Evolutionary conservation across 2,329 filamentous ascomycete genomes (phyloP), one percentile per base, ranked within the genome.

Genomic region (Calonectria honghensis): DNA sequence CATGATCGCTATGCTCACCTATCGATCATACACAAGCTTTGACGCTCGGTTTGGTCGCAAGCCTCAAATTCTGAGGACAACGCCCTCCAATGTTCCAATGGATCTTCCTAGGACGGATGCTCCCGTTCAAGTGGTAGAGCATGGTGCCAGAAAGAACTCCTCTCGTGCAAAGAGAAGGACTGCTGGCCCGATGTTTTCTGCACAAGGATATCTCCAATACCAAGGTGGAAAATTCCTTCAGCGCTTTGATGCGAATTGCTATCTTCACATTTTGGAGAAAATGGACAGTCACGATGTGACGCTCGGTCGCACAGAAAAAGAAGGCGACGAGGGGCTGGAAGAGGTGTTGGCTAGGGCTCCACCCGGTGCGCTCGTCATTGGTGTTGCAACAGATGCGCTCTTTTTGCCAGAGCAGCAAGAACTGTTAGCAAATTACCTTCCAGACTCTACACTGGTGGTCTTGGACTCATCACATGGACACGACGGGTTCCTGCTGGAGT

Each of bases 211-310:
- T 37, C 71, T 73, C 4, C 71, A 54, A n/a, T 73, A 73, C 18
- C 71, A 73, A 35, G 71, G 52, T 2, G 32, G 64, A 3, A 73
- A 73, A 45, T 73, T 73, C 37, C 35, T 63, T 24, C 69, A 70
- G n/a, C 68, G 71, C 11, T 73, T 73, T 20, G 71, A 73, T 31
- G 54, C 52, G 6, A 73, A 73, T 24, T 73, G 71, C 4, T 73
- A 64, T 39, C 27, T 73, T n/a, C 52, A 63, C 39, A 50, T 73
- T 6, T 35, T 68, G 5, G 41, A 65, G 9, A 73, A 73, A 18
- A 48, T 73, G 71, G 71, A 73, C 20, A 64, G 35, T 6, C 71
- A 73, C 11, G 71, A 73, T 31, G n/a, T 73, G 2, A 45, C 71
- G 13, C 29, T 68, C 6, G 39, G 48, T 24, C 66, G 71, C 41